These are phyloP conservation scores for Tremellales sp. DNA, from an alignment of 1,284 basidiomycete genomes.

Conservation along the genomic window DNA sequence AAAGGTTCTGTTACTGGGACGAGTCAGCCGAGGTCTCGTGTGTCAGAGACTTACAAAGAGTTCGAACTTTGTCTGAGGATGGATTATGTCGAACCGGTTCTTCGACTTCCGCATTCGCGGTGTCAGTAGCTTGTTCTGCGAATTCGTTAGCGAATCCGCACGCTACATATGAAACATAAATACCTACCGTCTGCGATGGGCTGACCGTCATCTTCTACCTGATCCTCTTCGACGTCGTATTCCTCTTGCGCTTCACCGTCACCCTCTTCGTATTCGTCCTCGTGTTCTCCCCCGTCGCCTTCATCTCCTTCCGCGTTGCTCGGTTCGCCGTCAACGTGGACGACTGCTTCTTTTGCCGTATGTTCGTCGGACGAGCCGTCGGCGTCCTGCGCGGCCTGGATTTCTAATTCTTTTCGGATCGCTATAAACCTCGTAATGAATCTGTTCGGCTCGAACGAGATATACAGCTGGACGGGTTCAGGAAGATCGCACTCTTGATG, in stretches of 20 bases:
- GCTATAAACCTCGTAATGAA: slow-evolving; percentile 43
- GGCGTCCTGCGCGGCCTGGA: slow-evolving; percentile 65
- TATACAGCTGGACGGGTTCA: slow-evolving; percentile 35
- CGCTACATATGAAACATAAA: too few relatives aligned
- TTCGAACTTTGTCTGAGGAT: background rate
- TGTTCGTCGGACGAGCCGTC: slow-evolving; percentile 59
- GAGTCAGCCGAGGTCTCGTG: too few relatives aligned
- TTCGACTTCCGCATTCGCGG: slow-evolving; percentile 10
- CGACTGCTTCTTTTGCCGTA: slow-evolving; percentile 6
- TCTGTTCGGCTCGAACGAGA: slow-evolving; percentile 31
- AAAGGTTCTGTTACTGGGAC: too few relatives aligned
- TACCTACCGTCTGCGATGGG: too few relatives aligned
- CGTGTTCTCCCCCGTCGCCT: background rate
- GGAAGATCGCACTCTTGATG: slow-evolving; percentile 39
- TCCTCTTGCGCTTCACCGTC: slow-evolving; percentile 5
- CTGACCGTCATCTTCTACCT: slow-evolving; percentile 11
- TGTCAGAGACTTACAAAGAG: background rate
- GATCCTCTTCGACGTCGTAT: slow-evolving; percentile 11
- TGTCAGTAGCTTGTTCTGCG: slow-evolving; percentile 14
- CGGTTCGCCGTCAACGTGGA: background rate
- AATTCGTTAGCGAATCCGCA: too few relatives aligned
- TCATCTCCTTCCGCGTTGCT: background rate
- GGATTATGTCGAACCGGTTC: slow-evolving; percentile 1
- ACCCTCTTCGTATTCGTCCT: slow-evolving; percentile 1
- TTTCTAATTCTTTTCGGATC: slow-evolving; percentile 35